phyloP scores from a whole-genome alignment of 495 filamentous ascomycete species.

The Xylaria curta region DNA sequence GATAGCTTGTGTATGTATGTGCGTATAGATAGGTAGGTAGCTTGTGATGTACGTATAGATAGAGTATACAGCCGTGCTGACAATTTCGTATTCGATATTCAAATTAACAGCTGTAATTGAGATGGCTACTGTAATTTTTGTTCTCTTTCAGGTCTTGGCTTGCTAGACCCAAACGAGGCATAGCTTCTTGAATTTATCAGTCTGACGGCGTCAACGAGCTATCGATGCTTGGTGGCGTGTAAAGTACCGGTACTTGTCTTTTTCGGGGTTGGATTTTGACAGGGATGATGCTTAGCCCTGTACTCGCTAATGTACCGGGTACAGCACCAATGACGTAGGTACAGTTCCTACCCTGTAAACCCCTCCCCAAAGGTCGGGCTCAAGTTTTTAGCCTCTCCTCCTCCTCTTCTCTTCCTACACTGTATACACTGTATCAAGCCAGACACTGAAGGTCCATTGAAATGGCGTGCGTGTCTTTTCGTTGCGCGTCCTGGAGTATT shows the following conservation, averaged over 20 bases:
- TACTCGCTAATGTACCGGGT: slow-evolving; percentile 30
- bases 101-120: slow-evolving; percentile 12
- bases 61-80: neutral
- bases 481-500: neutral
- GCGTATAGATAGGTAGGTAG: too few relatives aligned
- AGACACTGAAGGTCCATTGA: neutral
- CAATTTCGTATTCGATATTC: slow-evolving; percentile 22
- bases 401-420: neutral
- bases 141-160: neutral
- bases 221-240: slow-evolving; percentile 12
- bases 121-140: neutral
- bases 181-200: neutral
- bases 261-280: slow-evolving; percentile 22
- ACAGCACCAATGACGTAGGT: slow-evolving; percentile 32
- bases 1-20: neutral
- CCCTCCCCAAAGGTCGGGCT: slow-evolving; percentile 18
- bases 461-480: neutral
- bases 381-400: neutral
- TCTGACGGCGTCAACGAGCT: slow-evolving; percentile 6
- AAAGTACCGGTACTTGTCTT: slow-evolving; percentile 32
- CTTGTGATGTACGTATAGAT: too few relatives aligned
- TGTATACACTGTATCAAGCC: neutral
- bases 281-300: slow-evolving; percentile 28
- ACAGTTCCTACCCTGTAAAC: slow-evolving; percentile 22
- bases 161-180: neutral